These are phyloP conservation scores for Beauveria asiatica DNA, from an alignment of 2,329 filamentous ascomycete species.

Conservation along the genomic window DNA sequence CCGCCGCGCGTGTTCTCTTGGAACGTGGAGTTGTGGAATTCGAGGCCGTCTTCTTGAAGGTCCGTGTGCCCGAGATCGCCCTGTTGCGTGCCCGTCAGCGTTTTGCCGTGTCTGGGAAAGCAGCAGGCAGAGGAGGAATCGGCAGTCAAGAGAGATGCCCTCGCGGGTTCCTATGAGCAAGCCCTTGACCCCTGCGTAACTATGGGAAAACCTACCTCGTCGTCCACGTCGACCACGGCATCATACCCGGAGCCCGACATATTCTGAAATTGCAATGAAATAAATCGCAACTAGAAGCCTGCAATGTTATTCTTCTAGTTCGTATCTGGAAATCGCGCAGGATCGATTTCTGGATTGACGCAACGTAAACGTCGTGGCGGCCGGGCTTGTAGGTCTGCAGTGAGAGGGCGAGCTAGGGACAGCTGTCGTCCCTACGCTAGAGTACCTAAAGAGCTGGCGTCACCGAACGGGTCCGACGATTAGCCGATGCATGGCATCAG, in stretches of 20 bases:
- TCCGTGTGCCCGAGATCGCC: constrained; percentile 97
- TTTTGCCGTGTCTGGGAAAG: not conserved
- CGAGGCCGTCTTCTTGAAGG: constrained; percentile 85
- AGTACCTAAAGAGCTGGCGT: not conserved
- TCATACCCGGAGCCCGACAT: constrained; percentile 90
- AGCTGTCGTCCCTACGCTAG: not conserved
- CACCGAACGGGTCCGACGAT: not conserved
- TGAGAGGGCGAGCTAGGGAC: constrained; percentile 4
- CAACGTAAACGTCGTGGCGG: not conserved
- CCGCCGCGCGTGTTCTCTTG: constrained; percentile 45
- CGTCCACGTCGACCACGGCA: constrained; percentile 94
- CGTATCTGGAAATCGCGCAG: not conserved
- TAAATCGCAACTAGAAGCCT: not conserved
- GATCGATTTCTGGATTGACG: not conserved
- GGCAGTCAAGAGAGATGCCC: not conserved
- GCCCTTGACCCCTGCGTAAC: not conserved
- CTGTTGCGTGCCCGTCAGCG: constrained; percentile 36
- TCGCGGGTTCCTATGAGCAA: not conserved
- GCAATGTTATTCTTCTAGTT: not conserved
- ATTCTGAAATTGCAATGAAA: constrained; percentile 16
- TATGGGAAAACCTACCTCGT: constrained; percentile 57
- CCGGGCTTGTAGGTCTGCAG: not conserved
- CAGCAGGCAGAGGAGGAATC: not conserved
- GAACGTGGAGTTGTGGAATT: constrained; percentile 94
- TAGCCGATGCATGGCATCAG: not conserved